Evolutionary conservation across 1,284 basidiomycete species (phyloP), one percentile per base, ranked within the genome.

Genomic region (Apiotrichum siamense): DNA sequence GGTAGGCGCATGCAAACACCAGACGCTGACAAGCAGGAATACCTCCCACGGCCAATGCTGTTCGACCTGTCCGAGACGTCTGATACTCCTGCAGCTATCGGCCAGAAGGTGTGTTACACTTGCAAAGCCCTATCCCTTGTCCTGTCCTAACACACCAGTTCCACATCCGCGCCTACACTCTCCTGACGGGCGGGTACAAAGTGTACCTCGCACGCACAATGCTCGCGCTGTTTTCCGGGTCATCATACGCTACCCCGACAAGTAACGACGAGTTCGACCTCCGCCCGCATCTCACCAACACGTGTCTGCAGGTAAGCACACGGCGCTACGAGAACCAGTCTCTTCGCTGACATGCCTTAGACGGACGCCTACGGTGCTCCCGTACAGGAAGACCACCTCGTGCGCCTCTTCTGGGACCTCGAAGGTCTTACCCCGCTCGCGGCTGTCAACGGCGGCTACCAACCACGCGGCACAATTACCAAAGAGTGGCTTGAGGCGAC

Each of bases 121-220:
- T 18, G 4, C 13, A 11, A 31, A 35, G 13, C 17, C 7, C 32
- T 17, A 11, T 3, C 24, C 20, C n/a, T 21, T n/a, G 3, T 2
- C 18, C 48, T 50, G n/a, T n/a, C n/a, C n/a, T n/a, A n/a, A n/a
- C 26, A 54, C 44, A 7, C 42, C 53, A 61, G 85, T 98, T 97
- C 71, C 96, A 98, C 74, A 80, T 99, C 37, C 83, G 96, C 33
- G 88, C 85, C 3, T 99, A 98, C 70, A 92, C 92, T 57, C 80
- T 97, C 27, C 83, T 90, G 15, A 86, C 81, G 3, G 86, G 88
- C n/a, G 83, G 83, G 27, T 78, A 92, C 43, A 81, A 79, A 43
- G 76, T 94, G 6, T 89, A 84, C 70, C 78, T 97, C 40, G 89
- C 87, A 58, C 80, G 84, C 46, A 83, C 85, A 20, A 83, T 94